A percentile compares a stretch with the other conserved stretches of the same genome.
Conservation (phyloP, 371 early-diverging fungal species). For the Entomophthora muscae region DNA sequence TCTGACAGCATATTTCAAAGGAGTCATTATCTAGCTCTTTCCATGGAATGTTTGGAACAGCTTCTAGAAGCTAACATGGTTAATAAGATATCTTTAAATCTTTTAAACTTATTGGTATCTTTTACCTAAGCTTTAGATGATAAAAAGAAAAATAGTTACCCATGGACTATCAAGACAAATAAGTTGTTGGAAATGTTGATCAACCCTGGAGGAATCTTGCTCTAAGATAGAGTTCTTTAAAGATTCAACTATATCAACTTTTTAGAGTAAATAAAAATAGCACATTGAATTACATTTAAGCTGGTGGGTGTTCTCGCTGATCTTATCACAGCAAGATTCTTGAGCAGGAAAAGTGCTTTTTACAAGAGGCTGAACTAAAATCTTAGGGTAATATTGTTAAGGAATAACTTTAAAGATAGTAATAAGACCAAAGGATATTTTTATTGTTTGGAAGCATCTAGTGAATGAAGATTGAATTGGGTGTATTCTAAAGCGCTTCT, state of each 20-base stretch:
- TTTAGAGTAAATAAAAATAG: background rate
- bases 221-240: background rate
- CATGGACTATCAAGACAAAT: background rate
- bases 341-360: too few relatives aligned
- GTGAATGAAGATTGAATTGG: background rate
- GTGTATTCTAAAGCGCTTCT: too few relatives aligned
- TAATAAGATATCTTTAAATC: background rate
- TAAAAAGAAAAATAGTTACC: background rate
- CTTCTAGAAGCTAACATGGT: background rate
- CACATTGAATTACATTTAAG: background rate
- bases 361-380: background rate
- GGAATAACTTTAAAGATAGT: background rate
- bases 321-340: too few relatives aligned
- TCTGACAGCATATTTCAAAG: background rate
- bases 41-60: background rate
- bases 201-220: background rate
- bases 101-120: background rate
- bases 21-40: background rate
- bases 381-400: background rate
- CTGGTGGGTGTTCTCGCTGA: too few relatives aligned
- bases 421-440: background rate
- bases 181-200: background rate
- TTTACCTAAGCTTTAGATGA: background rate
- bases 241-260: background rate
- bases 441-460: background rate